Conservation (phyloP, 345 rosid species). For the Corchorus olitorius region DNA sequence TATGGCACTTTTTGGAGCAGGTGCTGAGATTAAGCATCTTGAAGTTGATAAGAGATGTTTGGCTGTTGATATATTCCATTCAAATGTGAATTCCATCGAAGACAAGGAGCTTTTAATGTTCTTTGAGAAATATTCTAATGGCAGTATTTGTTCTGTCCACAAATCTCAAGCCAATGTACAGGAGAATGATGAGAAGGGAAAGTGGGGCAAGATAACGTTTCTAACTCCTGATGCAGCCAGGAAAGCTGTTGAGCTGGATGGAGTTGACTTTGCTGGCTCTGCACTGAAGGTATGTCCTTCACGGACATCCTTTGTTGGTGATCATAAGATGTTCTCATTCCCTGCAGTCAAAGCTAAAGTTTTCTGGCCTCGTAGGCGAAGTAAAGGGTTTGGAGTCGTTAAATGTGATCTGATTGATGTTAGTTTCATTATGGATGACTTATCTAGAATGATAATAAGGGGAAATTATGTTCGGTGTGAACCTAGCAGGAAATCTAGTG, state of each 20-base stretch:
- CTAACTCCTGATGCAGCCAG: conserved; percentile 72
- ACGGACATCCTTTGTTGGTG: conserved; percentile 43
- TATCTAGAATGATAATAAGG: conserved; percentile 49
- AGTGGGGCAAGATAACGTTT: conserved; percentile 89
- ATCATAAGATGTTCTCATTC: conserved; percentile 53
- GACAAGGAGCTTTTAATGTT: conserved; percentile 72
- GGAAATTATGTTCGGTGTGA: conserved; percentile 43
- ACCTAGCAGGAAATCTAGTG: conserved; percentile 32
- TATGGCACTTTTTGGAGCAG: conserved; percentile 80
- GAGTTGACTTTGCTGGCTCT: conserved; percentile 59
- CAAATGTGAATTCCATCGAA: conserved; percentile 42
- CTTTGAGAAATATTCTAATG: conserved; percentile 59
- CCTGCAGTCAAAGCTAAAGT: conserved; percentile 73
- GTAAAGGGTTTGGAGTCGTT: conserved; percentile 58
- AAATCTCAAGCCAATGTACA: conserved; percentile 45
- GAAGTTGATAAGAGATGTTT: conserved; percentile 72
- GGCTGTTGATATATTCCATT: conserved; percentile 58
- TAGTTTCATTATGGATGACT: conserved; percentile 39
- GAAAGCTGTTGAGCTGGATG: conserved; percentile 59
- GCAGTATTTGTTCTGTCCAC: conserved; percentile 59
- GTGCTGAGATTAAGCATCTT: conserved; percentile 87
- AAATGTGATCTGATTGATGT: conserved; percentile 54
- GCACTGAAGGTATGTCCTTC: conserved; percentile 56
- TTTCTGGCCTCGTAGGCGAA: conserved; percentile 69
- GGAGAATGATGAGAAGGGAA: conserved; percentile 54